Conservation (phyloP, 2,329 filamentous ascomycete genomes). For the Diaporthe destruens region DNA sequence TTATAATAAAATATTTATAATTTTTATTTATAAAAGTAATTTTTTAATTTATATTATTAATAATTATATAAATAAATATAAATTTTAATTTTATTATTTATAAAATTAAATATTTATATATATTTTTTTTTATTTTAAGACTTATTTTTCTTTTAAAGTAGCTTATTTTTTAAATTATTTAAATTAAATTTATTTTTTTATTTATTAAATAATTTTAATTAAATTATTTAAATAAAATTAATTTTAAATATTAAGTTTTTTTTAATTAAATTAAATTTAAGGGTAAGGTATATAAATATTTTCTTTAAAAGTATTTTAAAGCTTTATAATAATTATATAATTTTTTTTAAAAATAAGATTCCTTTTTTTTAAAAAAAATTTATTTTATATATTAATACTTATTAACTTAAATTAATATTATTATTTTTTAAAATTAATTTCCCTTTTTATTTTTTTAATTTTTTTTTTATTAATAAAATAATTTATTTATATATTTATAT, state of each 20-base stretch:
- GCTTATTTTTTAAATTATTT: not conserved
- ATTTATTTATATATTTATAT: no score
- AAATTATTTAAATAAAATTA: not conserved
- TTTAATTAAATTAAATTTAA: not conserved
- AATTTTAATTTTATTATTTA: not conserved
- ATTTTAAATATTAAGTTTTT: rapidly evolving
- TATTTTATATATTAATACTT: not conserved
- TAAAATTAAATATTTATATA: not conserved
- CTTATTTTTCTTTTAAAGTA: not conserved
- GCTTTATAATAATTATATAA: not conserved
- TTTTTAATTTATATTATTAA: not conserved
- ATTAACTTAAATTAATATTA: not conserved
- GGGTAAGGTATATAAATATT: not conserved
- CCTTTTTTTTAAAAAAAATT: not conserved
- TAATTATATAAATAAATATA: not conserved
- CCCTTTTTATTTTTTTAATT: no score
- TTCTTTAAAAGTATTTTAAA: not conserved
- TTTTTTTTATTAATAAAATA: no score
- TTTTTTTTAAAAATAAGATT: not conserved
- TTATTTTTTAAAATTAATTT: no score
- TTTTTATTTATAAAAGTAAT: not conserved
- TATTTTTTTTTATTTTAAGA: not conserved
- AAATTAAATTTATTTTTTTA: not conserved
- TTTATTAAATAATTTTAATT: not conserved
- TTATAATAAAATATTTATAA: not conserved